A percentile compares a stretch with the other conserved stretches of the same genome.
These are phyloP conservation scores for Sisymbrium irio DNA, from an alignment of 345 rosid species.

Conservation along the genomic window DNA sequence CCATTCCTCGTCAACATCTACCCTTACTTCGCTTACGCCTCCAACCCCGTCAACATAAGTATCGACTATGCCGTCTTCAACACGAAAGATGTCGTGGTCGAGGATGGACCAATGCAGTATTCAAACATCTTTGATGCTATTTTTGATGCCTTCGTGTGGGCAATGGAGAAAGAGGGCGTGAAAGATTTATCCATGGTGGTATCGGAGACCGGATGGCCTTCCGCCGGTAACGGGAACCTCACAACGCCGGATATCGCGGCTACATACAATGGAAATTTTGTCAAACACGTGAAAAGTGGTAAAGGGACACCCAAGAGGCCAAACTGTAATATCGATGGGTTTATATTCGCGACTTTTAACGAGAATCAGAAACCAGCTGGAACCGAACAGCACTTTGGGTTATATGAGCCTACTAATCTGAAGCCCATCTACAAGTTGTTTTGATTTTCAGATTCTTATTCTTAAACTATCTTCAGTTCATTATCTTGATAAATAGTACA, in stretches of 20 bases:
- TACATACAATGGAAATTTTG: slow-evolving; percentile 25
- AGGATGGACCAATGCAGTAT: slow-evolving; percentile 35
- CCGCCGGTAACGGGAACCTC: slow-evolving; percentile 30
- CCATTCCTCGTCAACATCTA: slow-evolving; percentile 42
- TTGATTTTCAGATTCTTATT: not conserved
- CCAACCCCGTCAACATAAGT: slow-evolving; percentile 16
- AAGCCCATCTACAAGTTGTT: slow-evolving; percentile 25
- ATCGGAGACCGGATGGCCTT: slow-evolving; percentile 49
- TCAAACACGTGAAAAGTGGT: not conserved
- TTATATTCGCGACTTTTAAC: slow-evolving; percentile 25
- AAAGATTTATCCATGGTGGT: slow-evolving; percentile 20
- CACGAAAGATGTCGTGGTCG: not conserved
- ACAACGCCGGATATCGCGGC: slow-evolving; percentile 26
- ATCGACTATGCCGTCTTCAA: slow-evolving; percentile 35
- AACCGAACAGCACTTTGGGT: slow-evolving; percentile 23
- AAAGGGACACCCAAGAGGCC: slow-evolving; percentile 44
- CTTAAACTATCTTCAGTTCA: too few relatives aligned
- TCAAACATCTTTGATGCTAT: slow-evolving; percentile 42
- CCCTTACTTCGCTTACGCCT: slow-evolving; percentile 47
- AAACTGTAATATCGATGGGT: not conserved
- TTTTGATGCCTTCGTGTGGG: slow-evolving; percentile 37
- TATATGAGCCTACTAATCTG: slow-evolving; percentile 20
- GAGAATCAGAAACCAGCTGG: slow-evolving; percentile 23
- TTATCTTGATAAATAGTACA: too few relatives aligned
- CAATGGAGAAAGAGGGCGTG: slow-evolving; percentile 31